Evolutionary conservation across 2,329 filamentous ascomycete genomes (phyloP).

Genomic region (Exophiala aquamarina): DNA sequence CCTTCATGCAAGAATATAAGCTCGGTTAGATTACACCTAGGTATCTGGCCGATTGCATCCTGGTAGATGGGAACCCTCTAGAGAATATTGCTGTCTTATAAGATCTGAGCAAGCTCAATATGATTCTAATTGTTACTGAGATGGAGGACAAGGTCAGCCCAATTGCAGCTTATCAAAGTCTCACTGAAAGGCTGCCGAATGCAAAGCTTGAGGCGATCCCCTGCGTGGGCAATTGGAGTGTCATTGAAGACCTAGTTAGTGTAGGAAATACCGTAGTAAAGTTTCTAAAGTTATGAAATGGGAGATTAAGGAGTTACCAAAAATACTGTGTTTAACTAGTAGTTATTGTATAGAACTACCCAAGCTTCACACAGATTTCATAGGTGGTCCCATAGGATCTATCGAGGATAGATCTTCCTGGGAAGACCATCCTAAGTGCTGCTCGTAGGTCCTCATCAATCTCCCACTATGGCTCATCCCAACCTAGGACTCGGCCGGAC

Average conservation of each 20-base stretch:
- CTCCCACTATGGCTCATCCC: too few relatives aligned
- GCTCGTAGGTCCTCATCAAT: too few relatives aligned
- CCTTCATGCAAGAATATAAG: slow-evolving; percentile 43
- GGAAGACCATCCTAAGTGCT: too few relatives aligned
- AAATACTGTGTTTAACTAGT: too few relatives aligned
- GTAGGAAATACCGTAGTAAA: slow-evolving; percentile 33
- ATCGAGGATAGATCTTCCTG: too few relatives aligned
- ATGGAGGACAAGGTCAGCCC: slow-evolving; percentile 48
- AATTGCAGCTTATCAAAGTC: too few relatives aligned
- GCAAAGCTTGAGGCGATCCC: slow-evolving; percentile 38
- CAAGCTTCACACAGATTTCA: too few relatives aligned
- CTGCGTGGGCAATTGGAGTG: slow-evolving; percentile 51
- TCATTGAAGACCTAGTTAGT: slow-evolving; percentile 48
- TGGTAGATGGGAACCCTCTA: slow-evolving; percentile 49
- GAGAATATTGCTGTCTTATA: slow-evolving; percentile 44
- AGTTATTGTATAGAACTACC: too few relatives aligned
- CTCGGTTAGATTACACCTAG: slow-evolving; percentile 44
- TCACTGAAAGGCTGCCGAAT: slow-evolving; percentile 31
- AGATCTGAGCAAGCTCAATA: slow-evolving; percentile 43
- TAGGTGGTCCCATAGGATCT: too few relatives aligned
- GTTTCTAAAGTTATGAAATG: slow-evolving; percentile 11
- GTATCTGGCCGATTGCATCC: slow-evolving; percentile 46
- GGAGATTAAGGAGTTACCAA: too few relatives aligned
- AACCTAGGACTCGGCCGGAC: too few relatives aligned
- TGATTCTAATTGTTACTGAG: slow-evolving; percentile 52